Percentiles rank a stretch among this genome's conserved stretches.
Evolutionary conservation across 2,329 filamentous ascomycete species (phyloP).

Genomic region (Aquanectria penicillioides): DNA sequence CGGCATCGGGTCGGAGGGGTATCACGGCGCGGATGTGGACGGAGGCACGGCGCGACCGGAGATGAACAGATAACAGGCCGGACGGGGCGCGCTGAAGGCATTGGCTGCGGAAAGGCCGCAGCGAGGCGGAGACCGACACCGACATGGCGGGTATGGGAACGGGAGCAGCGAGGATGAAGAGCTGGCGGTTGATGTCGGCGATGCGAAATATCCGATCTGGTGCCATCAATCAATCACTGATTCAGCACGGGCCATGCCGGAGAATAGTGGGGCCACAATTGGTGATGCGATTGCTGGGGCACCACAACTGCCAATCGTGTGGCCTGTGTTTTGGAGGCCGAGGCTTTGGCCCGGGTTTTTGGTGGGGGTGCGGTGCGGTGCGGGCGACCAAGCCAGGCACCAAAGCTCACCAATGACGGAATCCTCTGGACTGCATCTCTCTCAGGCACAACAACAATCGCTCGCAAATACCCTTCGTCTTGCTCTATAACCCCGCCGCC

Average conservation of each 20-base stretch:
- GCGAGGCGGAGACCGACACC: slow-evolving; percentile 45
- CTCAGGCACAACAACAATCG: neutral
- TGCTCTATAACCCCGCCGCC: slow-evolving; percentile 6
- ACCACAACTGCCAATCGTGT: slow-evolving; percentile 11
- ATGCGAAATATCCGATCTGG: slow-evolving; percentile 12
- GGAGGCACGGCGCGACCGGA: slow-evolving; percentile 42
- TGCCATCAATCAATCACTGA: slow-evolving; percentile 26
- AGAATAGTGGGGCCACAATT: slow-evolving; percentile 31
- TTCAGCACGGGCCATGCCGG: slow-evolving; percentile 33
- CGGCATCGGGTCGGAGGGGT: slow-evolving; percentile 34
- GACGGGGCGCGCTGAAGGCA: slow-evolving; percentile 43
- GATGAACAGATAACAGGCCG: slow-evolving; percentile 46
- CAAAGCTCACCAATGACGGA: slow-evolving; percentile 35
- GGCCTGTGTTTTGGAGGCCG: slow-evolving; percentile 17
- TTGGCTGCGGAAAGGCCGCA: slow-evolving; percentile 45
- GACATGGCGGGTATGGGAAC: slow-evolving; percentile 42
- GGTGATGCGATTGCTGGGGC: neutral
- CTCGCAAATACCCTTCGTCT: neutral
- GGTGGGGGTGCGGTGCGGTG: slow-evolving; percentile 20
- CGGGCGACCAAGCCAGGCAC: slow-evolving; percentile 12
- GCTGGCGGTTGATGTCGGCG: slow-evolving; percentile 17
- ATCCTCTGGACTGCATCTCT: slow-evolving; percentile 17
- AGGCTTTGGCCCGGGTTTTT: slow-evolving; percentile 25
- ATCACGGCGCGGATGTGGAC: slow-evolving; percentile 45
- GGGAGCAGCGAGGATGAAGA: slow-evolving; percentile 2